Percentiles rank a stretch among this genome's conserved stretches.
Conservation (phyloP, 768 basidiomycete genomes). For the Termitomyces sp. region DNA sequence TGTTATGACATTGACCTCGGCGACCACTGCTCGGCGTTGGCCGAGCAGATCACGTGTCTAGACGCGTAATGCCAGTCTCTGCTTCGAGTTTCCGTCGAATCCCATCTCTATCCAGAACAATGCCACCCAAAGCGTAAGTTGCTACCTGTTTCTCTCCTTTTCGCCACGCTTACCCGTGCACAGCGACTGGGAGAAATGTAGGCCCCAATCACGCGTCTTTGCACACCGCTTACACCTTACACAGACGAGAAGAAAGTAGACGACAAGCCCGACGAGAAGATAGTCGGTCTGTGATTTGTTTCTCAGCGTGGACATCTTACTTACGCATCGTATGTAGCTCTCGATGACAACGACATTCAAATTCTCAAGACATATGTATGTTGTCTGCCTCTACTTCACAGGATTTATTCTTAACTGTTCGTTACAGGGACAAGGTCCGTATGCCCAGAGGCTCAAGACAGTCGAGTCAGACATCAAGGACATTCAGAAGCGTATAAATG, state of each 20-base stretch:
- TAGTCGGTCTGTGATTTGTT: constrained; percentile 55
- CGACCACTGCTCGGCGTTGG: constrained; percentile 9
- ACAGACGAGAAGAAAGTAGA: constrained; percentile 84
- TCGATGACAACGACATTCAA: constrained; percentile 98
- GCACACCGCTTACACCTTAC: constrained; percentile 1
- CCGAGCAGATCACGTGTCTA: constrained; percentile 24
- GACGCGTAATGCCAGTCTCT: constrained; percentile 30
- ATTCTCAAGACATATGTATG: constrained; percentile 97
- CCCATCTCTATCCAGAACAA: constrained; percentile 32
- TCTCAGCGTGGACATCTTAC: neutral
- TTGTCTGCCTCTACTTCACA: neutral
- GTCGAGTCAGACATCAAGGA: constrained; percentile 92
- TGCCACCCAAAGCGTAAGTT: constrained; percentile 95
- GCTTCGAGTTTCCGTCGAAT: neutral
- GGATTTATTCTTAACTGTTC: neutral
- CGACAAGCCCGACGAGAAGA: constrained; percentile 91
- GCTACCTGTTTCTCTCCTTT: constrained; percentile 3
- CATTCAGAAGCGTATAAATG: constrained; percentile 95
- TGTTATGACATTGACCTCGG: neutral
- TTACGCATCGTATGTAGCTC: constrained; percentile 46
- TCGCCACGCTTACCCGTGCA: constrained; percentile 3
- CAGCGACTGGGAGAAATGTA: constrained; percentile 99
- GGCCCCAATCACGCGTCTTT: constrained; percentile 15
- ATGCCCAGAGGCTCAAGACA: constrained; percentile 83
- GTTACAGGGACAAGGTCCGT: constrained; percentile 95